Percentiles rank a stretch among this genome's conserved stretches.
Conservation (phyloP, 116 monocot genomes). For the Zostera marina region DNA sequence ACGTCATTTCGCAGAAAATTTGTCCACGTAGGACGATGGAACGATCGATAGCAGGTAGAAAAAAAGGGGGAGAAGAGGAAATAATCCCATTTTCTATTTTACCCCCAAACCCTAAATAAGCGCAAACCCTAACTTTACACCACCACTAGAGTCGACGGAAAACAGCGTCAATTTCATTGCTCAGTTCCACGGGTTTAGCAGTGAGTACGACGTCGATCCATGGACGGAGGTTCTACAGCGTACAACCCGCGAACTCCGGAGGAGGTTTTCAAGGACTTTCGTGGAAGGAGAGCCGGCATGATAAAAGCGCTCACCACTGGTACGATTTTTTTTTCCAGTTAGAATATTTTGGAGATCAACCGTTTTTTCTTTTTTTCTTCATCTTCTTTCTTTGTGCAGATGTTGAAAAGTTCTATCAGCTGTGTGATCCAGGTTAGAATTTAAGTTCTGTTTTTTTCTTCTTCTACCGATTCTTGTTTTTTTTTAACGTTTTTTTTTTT, state of each 20-base stretch:
- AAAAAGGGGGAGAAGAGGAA: too few species aligned
- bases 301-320: conserved; percentile 37
- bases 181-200: background rate
- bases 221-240: conserved; percentile 3
- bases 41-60: too few species aligned
- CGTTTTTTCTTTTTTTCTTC: background rate
- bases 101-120: too few species aligned
- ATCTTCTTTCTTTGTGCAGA: conserved; percentile 5
- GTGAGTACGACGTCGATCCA: background rate
- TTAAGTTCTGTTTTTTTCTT: background rate
- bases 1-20: too few species aligned
- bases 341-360: background rate
- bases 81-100: too few species aligned
- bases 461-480: too few species aligned
- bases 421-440: conserved; percentile 20
- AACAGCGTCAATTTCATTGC: too few species aligned
- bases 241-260: conserved; percentile 32
- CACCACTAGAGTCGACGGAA: too few species aligned
- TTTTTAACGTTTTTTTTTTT: too few species aligned
- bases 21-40: too few species aligned
- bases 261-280: conserved; percentile 33
- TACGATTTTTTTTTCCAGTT: background rate
- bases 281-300: conserved; percentile 24
- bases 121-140: too few species aligned
- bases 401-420: conserved; percentile 24